Evolutionary conservation across 2,329 filamentous ascomycete genomes (phyloP), one percentile per base, ranked within the genome.

Genomic region (Colletotrichum orchidophilum): DNA sequence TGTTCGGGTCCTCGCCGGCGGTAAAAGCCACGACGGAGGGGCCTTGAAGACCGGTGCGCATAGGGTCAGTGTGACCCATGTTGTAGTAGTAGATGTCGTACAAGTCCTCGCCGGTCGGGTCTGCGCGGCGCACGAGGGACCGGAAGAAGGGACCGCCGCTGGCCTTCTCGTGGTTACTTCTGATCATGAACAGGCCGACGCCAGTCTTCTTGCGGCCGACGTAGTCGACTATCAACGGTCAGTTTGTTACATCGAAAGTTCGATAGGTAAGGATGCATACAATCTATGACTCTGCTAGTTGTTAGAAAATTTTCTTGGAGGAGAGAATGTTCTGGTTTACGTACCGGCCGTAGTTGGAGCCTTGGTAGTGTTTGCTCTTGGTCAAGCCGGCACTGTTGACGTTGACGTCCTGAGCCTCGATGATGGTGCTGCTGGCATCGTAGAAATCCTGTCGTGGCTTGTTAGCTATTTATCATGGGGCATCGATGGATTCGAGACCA

Each of bases 51-150:
- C 82, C 82, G 52, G 82, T 79, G 55, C 82, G 78, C 78, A 83
- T 80, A 4, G 78, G 74, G 65, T 84, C 82, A 1, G 81, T 83
- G 71, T 82, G 81, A 0, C 81, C 81, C 82, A 83, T 83, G 72
- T 80, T 82, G 75, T 83, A 84, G 67, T 83, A 80, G 58, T 83
- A 82, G 66, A 83, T 83, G 27, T 83, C 82, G 71, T 83, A 83
- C 18, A 84, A 75, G 65, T 84, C 82, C 18, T 81, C 80, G 12
- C 80, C 81, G 21, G 75, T 77, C 12, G 75, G 74, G 64, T 75
- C 76, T 35, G 80, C 81, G 21, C 81, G 80, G 7, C 81, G 78
- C n/a, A 83, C 74, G 21, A 83, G 77, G 33, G 78, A 81, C 31
- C 81, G 76, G 78, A 82, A 83, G 70, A 83, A 83, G 1, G 81